Evolutionary conservation across 2,329 filamentous ascomycete species (phyloP).

Genomic region (Colletotrichum tanaceti): DNA sequence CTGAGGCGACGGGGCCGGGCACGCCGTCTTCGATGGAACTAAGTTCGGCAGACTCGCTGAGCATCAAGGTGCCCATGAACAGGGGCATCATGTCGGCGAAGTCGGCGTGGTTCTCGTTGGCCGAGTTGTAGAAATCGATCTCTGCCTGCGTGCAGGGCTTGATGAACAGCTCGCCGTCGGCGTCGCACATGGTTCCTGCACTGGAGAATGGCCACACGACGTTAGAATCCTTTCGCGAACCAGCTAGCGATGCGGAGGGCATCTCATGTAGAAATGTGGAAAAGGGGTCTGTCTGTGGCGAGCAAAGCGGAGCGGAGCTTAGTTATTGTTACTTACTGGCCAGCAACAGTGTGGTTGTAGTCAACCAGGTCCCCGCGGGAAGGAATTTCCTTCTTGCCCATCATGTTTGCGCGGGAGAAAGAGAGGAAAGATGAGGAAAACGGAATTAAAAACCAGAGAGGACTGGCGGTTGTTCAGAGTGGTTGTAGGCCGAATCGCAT

Average conservation of each 20-base stretch:
- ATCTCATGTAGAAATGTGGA: not conserved
- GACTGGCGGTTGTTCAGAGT: slow-evolving; percentile 10
- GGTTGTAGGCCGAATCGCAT: slow-evolving; percentile 1
- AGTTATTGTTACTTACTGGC: slow-evolving; percentile 74
- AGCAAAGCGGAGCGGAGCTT: not conserved
- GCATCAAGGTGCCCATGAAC: slow-evolving; percentile 82
- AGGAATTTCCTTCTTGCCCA: slow-evolving; percentile 55
- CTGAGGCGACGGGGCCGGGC: slow-evolving; percentile 56
- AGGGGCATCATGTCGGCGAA: slow-evolving; percentile 86
- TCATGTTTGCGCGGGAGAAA: slow-evolving; percentile 5
- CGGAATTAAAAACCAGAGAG: not conserved
- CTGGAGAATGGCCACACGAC: slow-evolving; percentile 57
- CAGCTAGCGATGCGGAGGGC: not conserved
- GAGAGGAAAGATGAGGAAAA: not conserved
- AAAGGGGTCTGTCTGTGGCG: not conserved
- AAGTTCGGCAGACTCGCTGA: slow-evolving; percentile 67
- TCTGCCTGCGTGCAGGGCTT: slow-evolving; percentile 92
- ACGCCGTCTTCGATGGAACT: slow-evolving; percentile 61
- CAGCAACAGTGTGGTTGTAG: slow-evolving; percentile 82
- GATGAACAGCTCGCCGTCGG: slow-evolving; percentile 86
- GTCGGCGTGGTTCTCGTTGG: slow-evolving; percentile 71
- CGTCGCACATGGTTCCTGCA: slow-evolving; percentile 89
- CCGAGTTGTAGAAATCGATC: slow-evolving; percentile 88
- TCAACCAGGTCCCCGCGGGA: slow-evolving; percentile 71
- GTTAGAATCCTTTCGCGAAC: slow-evolving; percentile 3